Conservation (phyloP, 148 eudicot genomes). For the Pouteria glomerata region DNA sequence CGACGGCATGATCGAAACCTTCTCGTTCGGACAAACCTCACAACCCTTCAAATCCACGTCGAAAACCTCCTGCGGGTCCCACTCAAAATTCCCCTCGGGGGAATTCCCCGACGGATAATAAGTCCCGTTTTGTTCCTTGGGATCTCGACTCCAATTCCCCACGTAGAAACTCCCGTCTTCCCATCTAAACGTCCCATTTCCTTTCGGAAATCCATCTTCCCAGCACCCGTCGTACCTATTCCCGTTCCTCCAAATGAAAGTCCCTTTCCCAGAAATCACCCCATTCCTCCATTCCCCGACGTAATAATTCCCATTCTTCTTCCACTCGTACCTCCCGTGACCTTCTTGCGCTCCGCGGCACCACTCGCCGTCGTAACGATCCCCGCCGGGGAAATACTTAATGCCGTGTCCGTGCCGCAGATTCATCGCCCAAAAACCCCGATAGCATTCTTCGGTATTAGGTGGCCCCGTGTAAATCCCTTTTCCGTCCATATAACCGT, state of each 20-base stretch:
- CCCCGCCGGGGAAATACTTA: constrained; percentile 54
- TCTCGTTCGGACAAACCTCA: constrained; percentile 49
- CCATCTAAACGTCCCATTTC: constrained; percentile 72
- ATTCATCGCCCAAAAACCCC: constrained; percentile 84
- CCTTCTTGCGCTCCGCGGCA: constrained; percentile 76
- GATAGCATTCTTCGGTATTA: constrained; percentile 56
- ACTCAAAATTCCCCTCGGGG: constrained; percentile 19
- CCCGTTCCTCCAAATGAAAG: constrained; percentile 65
- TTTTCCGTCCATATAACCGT: constrained; percentile 88
- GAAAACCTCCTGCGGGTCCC: constrained; percentile 77
- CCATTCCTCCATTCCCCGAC: constrained; percentile 81
- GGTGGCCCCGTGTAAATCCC: constrained; percentile 57
- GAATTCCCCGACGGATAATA: constrained; percentile 32
- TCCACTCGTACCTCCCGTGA: constrained; percentile 77
- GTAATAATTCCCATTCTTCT: constrained; percentile 52
- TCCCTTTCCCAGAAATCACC: constrained; percentile 54
- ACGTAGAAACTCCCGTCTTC: constrained; percentile 58
- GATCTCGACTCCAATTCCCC: constrained; percentile 74
- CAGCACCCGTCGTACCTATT: constrained; percentile 66
- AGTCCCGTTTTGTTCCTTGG: constrained; percentile 48
- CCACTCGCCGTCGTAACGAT: constrained; percentile 85
- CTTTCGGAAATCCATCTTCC: constrained; percentile 73
- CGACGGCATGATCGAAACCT: constrained; percentile 62
- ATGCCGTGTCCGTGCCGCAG: constrained; percentile 74
- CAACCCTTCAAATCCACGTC: constrained; percentile 35